Base-by-base conservation (phyloP, 495 filamentous ascomycete species). In the Aspergillus haitiensis region DNA sequence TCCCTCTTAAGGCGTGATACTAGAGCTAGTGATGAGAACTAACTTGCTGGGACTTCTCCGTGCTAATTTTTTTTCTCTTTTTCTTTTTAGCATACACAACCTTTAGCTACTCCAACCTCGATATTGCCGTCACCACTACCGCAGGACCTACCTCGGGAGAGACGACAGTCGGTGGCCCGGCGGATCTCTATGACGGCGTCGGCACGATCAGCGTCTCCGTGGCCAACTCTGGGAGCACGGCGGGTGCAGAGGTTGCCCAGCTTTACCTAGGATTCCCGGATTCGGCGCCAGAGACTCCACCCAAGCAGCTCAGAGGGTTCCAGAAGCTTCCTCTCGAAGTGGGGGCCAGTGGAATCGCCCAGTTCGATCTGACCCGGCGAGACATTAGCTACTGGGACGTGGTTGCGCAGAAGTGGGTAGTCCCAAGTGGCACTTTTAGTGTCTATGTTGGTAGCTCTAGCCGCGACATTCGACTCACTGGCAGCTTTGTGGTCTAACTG, bases 341-440 rank as follows among this genome's bases (percentile, higher is more conserved):
- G n/a, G 84, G 81, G 0, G 81, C 88, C 68, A 78, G 64, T 35
- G 73, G 66, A 61, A 77, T 64, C 8, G 83, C 92, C 2, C 71
- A 67, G 8, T 86, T 96, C 61, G 73, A 79, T 9, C 54, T 96
- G 11, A 92, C 83, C 34, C 80, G 91, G 63, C 75, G 84, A 53
- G 91, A 94, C 67, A 45, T 88, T 33, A 86, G 82, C 69, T 94
- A 90, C 63, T 96, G 91, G 91, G 82, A 87, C 66, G 79, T 84
- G 4, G 70, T 69, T 54, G 65, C 63, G 64, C 86, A 89, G 75
- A 93, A 93, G 67, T 96, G 91, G 91, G 80, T 84, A 3, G 81
- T 96, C 71, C 71, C 82, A 3, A 46, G 18, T 51, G 72, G 63
- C 33, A 52, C 58, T 33, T 75, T 70, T 36, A 60, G 63, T 32